Conservation (phyloP, 495 filamentous ascomycete species). For the Annulohypoxylon bovei region DNA sequence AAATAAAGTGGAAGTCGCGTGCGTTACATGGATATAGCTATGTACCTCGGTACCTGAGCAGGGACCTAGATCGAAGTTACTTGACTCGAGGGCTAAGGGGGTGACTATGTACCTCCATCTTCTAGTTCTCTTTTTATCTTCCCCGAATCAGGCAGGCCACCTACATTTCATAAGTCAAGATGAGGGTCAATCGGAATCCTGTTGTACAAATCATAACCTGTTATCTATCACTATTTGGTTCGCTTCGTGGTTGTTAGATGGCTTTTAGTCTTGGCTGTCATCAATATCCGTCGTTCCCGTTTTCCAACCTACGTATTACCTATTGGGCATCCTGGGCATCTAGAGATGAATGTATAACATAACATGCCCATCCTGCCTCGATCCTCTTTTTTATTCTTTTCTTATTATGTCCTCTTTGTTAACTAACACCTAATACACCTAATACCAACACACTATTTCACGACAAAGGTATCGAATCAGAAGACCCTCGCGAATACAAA, state of each 20-base stretch:
- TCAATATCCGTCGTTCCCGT: conserved; percentile 37
- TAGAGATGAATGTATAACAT: conserved; percentile 27
- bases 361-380: conserved; percentile 4
- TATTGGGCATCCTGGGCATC: conserved; percentile 16
- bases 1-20: not conserved
- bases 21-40: not conserved
- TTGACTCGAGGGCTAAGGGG: conserved; percentile 20
- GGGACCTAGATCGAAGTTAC: not conserved
- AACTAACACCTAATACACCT: not conserved
- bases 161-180: conserved; percentile 14
- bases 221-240: conserved; percentile 32
- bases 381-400: not conserved
- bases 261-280: conserved; percentile 35
- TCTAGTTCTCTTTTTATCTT: conserved; percentile 18
- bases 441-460: not conserved
- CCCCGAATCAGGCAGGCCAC: conserved; percentile 41
- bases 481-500: not conserved
- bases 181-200: conserved; percentile 32
- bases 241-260: conserved; percentile 28
- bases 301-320: not conserved
- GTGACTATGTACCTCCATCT: conserved; percentile 1
- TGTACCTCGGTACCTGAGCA: not conserved
- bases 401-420: conserved; percentile 13
- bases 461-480: not conserved
- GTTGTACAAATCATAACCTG: conserved; percentile 27